Conservation (phyloP, 176 grass and related monocot genomes). For the Alloteropsis semialata region DNA sequence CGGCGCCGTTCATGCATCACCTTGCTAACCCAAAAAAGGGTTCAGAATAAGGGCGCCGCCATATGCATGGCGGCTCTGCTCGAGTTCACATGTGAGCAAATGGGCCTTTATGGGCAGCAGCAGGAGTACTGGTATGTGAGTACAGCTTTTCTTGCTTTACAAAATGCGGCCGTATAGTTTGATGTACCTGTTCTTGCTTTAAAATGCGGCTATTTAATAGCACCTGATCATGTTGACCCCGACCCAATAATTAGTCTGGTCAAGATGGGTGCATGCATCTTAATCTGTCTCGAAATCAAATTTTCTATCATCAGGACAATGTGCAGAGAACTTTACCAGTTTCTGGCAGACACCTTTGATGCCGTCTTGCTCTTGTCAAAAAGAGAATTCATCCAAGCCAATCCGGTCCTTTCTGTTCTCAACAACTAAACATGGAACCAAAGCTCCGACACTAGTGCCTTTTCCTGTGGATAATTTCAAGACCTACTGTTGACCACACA, state of each 20-base stretch:
- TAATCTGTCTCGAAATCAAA: background rate
- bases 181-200: background rate
- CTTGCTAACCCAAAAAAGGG: background rate
- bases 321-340: background rate
- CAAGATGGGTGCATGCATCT: background rate
- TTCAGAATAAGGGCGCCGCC: background rate
- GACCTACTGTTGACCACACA: background rate
- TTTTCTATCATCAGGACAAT: background rate
- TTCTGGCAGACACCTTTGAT: background rate
- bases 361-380: background rate
- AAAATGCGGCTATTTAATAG: background rate
- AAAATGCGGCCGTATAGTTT: background rate
- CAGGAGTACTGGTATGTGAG: background rate
- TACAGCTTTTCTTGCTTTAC: background rate
- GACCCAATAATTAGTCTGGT: background rate
- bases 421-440: background rate
- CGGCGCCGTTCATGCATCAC: constrained; percentile 1
- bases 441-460: background rate
- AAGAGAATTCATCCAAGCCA: background rate
- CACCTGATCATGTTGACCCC: background rate
- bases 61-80: background rate
- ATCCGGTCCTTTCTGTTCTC: background rate
- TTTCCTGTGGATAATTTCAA: constrained; percentile 14
- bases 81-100: constrained; percentile 26
- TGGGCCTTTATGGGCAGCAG: background rate